These are phyloP conservation scores for Pulveroboletus sp. DNA, from an alignment of 768 basidiomycete genomes.

Conservation along the genomic window DNA sequence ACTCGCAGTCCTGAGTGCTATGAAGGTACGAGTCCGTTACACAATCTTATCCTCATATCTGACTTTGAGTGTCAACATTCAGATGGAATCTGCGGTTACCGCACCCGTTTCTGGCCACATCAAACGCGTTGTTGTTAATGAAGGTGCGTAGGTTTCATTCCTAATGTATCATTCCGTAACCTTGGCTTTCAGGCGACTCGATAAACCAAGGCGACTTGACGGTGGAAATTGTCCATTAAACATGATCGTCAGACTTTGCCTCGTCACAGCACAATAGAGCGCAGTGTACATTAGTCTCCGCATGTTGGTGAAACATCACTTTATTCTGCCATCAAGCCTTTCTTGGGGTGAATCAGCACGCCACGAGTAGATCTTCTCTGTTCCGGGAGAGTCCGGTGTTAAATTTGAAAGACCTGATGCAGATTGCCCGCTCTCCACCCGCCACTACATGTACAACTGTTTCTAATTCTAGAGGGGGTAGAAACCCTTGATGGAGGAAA, in stretches of 20 bases:
- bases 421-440: slow-evolving; percentile 9
- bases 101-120: slow-evolving; percentile 96
- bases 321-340: slow-evolving; percentile 1
- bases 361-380: slow-evolving; percentile 1
- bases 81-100: slow-evolving; percentile 98
- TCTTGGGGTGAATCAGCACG: neutral
- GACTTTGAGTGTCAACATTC: slow-evolving; percentile 21
- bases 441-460: neutral
- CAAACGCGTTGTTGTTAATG: slow-evolving; percentile 87
- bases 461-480: slow-evolving; percentile 8
- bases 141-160: slow-evolving; percentile 48
- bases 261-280: slow-evolving; percentile 19
- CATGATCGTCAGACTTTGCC: slow-evolving; percentile 3
- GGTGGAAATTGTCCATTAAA: slow-evolving; percentile 79
- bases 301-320: slow-evolving; percentile 7
- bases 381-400: slow-evolving; percentile 4
- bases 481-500: slow-evolving; percentile 4
- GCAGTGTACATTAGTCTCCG: slow-evolving; percentile 9
- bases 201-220: slow-evolving; percentile 92
- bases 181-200: slow-evolving; percentile 64
- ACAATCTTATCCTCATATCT: slow-evolving; percentile 5
- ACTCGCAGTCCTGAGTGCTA: slow-evolving; percentile 80
- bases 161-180: slow-evolving; percentile 2
- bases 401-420: slow-evolving; percentile 8
- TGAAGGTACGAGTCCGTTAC: slow-evolving; percentile 65